Evolutionary conservation across 176 grass and related monocot species (phyloP).

Genomic region (Tillandsia fasciculata): DNA sequence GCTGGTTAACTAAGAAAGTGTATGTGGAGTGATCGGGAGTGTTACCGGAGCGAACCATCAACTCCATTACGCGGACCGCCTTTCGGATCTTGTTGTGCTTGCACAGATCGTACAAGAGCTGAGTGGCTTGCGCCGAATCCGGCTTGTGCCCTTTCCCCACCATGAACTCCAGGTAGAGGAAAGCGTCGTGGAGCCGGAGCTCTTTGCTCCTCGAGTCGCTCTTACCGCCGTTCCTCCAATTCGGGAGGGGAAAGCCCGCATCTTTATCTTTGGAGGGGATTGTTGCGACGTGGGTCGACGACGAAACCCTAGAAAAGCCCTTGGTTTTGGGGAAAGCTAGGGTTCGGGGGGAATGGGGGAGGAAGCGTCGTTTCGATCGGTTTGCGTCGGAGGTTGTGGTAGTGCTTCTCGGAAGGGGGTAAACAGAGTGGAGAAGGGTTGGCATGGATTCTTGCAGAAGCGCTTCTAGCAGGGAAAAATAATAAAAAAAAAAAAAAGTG

Average conservation of each 20-base stretch:
- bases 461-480: no score
- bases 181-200: constrained; percentile 15
- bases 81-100: constrained; percentile 16
- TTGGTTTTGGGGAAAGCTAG: background rate
- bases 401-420: background rate
- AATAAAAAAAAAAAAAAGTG: background rate
- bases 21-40: constrained; percentile 11
- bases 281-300: background rate
- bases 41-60: constrained; percentile 13
- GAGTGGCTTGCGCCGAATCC: constrained; percentile 19
- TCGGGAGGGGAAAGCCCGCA: constrained; percentile 11
- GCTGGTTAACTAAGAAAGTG: constrained; percentile 22
- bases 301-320: background rate
- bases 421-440: background rate
- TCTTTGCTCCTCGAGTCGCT: constrained; percentile 9
- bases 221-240: constrained; percentile 9
- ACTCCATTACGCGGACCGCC: constrained; percentile 18
- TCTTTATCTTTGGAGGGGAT: constrained; percentile 1
- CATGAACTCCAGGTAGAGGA: constrained; percentile 18
- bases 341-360: background rate
- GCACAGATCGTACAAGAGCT: constrained; percentile 26
- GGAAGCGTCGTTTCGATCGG: background rate
- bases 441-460: background rate
- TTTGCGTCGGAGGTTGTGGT: background rate
- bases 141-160: constrained; percentile 14